Conservation (phyloP, 208 protist species). For the Wallacemonas rigidus region DNA sequence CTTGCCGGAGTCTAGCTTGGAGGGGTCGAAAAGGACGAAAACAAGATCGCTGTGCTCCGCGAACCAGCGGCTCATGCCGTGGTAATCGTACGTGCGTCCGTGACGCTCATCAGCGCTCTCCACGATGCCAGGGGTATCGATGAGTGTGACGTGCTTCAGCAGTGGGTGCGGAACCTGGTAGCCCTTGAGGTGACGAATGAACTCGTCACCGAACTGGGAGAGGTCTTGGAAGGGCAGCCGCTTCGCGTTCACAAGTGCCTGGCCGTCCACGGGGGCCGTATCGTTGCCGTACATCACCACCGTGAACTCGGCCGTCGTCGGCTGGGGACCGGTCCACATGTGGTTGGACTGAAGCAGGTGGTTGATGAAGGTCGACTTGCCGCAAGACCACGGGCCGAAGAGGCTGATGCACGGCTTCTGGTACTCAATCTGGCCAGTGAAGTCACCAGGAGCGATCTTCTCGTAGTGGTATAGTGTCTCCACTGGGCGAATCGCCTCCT, state of each 20-base stretch:
- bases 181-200: conserved; percentile 87
- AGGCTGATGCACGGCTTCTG: conserved; percentile 67
- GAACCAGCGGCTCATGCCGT: conserved; percentile 74
- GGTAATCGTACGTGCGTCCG: conserved; percentile 71
- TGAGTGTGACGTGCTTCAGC: conserved; percentile 76
- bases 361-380: conserved; percentile 87
- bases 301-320: conserved; percentile 81
- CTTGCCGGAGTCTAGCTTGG: conserved; percentile 67
- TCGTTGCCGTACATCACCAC: conserved; percentile 73
- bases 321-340: conserved; percentile 76
- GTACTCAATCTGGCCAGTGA: conserved; percentile 67
- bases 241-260: conserved; percentile 76
- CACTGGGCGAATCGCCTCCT: conserved; percentile 54
- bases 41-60: conserved; percentile 77
- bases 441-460: conserved; percentile 54
- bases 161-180: conserved; percentile 80
- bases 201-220: conserved; percentile 80
- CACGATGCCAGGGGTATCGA: conserved; percentile 80
- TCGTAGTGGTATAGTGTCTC: conserved; percentile 78
- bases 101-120: conserved; percentile 64
- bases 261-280: conserved; percentile 74
- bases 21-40: conserved; percentile 83
- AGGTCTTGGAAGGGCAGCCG: conserved; percentile 91
- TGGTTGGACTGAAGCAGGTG: conserved; percentile 73
- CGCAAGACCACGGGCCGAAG: conserved; percentile 79